Evolutionary conservation across 176 grass and related monocot genomes (phyloP), one percentile per base, ranked within the genome.

Genomic region (Rhipidocladum racemiflorum): DNA sequence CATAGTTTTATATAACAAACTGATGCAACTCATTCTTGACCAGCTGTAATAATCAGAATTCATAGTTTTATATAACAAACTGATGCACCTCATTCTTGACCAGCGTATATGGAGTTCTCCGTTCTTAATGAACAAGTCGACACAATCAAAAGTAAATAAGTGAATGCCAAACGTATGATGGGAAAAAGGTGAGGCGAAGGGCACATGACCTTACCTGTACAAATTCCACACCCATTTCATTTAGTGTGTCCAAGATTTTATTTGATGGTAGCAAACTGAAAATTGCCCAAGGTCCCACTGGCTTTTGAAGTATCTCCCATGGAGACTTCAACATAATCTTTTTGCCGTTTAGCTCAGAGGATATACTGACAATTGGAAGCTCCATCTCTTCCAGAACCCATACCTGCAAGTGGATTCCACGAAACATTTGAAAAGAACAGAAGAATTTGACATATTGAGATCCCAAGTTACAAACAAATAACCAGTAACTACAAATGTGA

Each of bases 321-420:
- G 87, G 85, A 76, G 93, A 95, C 67, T 91, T 91, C 61, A 99
- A 77, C 62, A 99, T 55, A 68, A 99, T 91, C 49, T 83, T 88
- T 84, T 81, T 76, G 32, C 79, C 27, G 21, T 24, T 68, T 65
- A 75, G 49, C 65, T 86, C 76, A 18, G 78, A 71, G 38, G 88
- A 76, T n/a, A 85, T 71, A 72, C 80, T 95, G 48, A 95, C 54
- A 74, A 99, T 64, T 20, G 96, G 96, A 61, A 99, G 86, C 34
- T 91, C 74, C 68, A 85, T 55, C 43, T 89, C 91, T 91, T 93
- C 89, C 18, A 95, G 81, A 81, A 99, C 54, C 93, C 96, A 95
- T 40, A 95, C 80, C 96, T 99, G 83, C 18, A 49, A 78, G 85
- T 49, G 1, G 56, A 76, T 81, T 66, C 9, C 30, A 79, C 0